Base-by-base conservation (phyloP, 1,284 basidiomycete genomes). In the Malassezia vespertilionis region DNA sequence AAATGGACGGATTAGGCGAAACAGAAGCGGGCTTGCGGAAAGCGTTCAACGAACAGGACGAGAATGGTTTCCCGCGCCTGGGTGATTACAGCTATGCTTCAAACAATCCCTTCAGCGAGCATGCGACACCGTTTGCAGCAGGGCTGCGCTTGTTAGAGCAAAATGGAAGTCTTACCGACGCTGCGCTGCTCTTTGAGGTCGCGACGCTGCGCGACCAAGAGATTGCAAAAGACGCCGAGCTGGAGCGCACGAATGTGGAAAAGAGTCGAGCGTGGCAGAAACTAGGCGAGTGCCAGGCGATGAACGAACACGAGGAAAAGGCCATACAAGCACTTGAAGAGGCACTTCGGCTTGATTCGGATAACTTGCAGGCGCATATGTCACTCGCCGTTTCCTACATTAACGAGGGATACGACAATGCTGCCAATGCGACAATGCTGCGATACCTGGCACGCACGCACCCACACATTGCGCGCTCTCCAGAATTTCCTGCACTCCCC, bases 361-460 rank as follows among this genome's bases (percentile, higher is more conserved):
- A 82, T 80, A 50, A 86, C 82, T 4, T 76, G 85, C 32, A 76
- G 42, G 65, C 57, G 1, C 60, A 40, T 31, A 46, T 53, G 60
- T 60, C 65, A 18, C 78, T 97, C 15, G 90, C 93, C 3, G 91
- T 96, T 57, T 88, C 87, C 4, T 97, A 88, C 72, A 95, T 90
- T 37, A 99, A 99, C 69, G 93, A 99, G 74, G 82, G 82, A 0
- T 84, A 83, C 65, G 91, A 97, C 63, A 77, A 83, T 6, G 88
- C 83, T 2, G 85, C 91, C 2, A 81, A 95, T 63, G 75, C 82
- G 1, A 89, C 84, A 73, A 78, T 99, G 20, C 79, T 93, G 50
- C 82, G 83, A 40, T 96, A 89, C 82, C 76, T 97, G 36, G 74
- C 75, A 40, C 78, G 83, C 23, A 79, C 82, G 18, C 87, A 86